phyloP scores from a whole-genome alignment of 257 asterid genomes.

The Jaltomata sinuosa region DNA sequence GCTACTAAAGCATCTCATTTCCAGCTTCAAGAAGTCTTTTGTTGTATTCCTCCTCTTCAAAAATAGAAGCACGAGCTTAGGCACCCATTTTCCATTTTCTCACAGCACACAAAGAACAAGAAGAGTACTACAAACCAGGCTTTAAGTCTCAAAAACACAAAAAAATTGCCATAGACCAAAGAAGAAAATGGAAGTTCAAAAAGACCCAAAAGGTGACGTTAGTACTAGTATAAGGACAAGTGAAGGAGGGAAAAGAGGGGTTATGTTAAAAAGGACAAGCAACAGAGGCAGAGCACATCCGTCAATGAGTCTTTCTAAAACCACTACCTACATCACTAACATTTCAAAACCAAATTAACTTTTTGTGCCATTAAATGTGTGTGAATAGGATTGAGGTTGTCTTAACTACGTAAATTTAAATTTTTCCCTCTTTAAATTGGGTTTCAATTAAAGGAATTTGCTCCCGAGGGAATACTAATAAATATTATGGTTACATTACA shows the following conservation, averaged over 20 bases:
- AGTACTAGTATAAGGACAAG: not conserved
- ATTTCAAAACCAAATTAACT: not conserved
- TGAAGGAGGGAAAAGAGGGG: not conserved
- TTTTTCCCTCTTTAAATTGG: not conserved
- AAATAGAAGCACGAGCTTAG: not conserved
- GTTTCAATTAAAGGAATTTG: too few relatives aligned
- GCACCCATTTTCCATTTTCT: not conserved
- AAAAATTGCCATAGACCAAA: not conserved
- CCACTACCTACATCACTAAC: not conserved
- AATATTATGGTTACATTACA: not conserved
- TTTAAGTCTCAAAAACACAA: not conserved
- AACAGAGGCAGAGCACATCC: not conserved
- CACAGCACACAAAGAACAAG: not conserved
- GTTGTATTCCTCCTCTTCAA: not conserved
- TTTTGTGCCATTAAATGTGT: not conserved
- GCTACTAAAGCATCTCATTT: slow-evolving; percentile 5
- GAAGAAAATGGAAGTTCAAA: not conserved
- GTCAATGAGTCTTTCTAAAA: not conserved
- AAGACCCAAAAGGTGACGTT: not conserved
- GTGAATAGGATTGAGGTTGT: not conserved
- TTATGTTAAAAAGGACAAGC: slow-evolving; percentile 1
- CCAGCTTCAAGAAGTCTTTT: not conserved
- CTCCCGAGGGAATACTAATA: too few relatives aligned
- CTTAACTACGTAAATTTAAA: not conserved
- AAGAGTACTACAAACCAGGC: too few relatives aligned